A percentile compares a stretch with the other conserved stretches of the same genome.
Conservation (phyloP, 345 rosid genomes). For the Salix purpurea region DNA sequence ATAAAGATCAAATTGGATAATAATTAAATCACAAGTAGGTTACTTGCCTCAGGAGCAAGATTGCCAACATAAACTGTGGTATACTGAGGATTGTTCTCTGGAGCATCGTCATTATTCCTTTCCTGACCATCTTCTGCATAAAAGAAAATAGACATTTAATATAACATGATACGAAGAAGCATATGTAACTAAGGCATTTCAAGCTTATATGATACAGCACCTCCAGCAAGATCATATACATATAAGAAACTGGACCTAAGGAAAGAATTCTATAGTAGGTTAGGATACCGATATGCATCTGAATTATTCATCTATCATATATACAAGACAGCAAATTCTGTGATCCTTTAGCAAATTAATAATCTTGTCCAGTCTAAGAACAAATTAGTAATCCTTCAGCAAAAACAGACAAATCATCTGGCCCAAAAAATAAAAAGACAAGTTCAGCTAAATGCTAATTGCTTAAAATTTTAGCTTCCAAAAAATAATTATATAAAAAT, state of each 20-base stretch:
- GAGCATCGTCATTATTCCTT: slow-evolving; percentile 58
- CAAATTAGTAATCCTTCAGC: too few species aligned
- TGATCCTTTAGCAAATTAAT: too few species aligned
- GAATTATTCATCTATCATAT: too few species aligned
- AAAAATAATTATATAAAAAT: not conserved
- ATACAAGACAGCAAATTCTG: too few species aligned
- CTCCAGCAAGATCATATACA: too few species aligned
- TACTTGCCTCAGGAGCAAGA: slow-evolving; percentile 79
- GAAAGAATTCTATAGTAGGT: too few species aligned
- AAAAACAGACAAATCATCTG: too few species aligned
- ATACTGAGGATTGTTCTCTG: slow-evolving; percentile 81
- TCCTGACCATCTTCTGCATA: slow-evolving; percentile 84
- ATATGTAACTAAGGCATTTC: not conserved
- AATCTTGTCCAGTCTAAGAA: too few species aligned
- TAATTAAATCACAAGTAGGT: not conserved
- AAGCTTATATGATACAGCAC: not conserved
- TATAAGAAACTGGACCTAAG: too few species aligned
- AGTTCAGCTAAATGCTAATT: not conserved
- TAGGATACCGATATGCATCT: too few species aligned
- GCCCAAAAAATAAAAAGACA: not conserved
- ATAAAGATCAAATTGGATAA: not conserved
- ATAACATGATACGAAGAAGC: not conserved
- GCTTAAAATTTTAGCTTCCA: not conserved
- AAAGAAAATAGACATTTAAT: not conserved
- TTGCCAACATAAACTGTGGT: slow-evolving; percentile 98